Base-by-base conservation (phyloP, 371 early-diverging fungal genomes). In the Batkoa obscura region DNA sequence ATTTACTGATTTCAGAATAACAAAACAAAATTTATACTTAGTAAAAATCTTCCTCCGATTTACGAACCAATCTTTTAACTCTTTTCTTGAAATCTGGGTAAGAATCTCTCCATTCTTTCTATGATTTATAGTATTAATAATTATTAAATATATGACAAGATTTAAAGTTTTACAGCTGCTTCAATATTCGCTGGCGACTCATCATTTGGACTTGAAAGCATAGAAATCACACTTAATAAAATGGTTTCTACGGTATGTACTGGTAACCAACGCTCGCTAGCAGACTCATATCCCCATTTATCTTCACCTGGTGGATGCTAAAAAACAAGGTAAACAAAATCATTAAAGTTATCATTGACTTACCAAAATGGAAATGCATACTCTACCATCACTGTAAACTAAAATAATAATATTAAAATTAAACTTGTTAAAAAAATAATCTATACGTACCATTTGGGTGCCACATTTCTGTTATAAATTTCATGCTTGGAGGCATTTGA, bases 171-270 rank as follows among this genome's bases (percentile, higher is more conserved):
- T 73, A 84, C 84, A 37, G 90, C 86, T 12, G 92, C 92, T 59
- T 91, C 89, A 36, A 90, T 71, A 64, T 91, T 92, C 9, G 92
- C 96, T 4, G 93, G 93, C 39, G 85, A 84, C 63, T 88, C 83
- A 61, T 82, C 86, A 68, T 95, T 95, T n/a, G 96, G 96, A 56
- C 83, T 81, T 2, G 83, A 81, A 17, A 95, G 69, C 81, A 95
- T 86, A 53, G 81, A 81, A 43, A 89, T 83, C 12, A 95, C 88
- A 37, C 81, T 80, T 30, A 91, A 55, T 42, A 91, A 64, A 64
- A 95, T 88, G n/a, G 86, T 87, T 61, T 88, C 84, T 43, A 93
- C 90, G n/a, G 90, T 90, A 64, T 91, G 83, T 6, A 93, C 85
- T 8, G 96, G 95, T 50, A 84, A 71, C 96, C 96, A 95, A 47